Evolutionary conservation across 768 basidiomycete genomes (phyloP).

Genomic region (Psilocybe subaeruginosa): DNA sequence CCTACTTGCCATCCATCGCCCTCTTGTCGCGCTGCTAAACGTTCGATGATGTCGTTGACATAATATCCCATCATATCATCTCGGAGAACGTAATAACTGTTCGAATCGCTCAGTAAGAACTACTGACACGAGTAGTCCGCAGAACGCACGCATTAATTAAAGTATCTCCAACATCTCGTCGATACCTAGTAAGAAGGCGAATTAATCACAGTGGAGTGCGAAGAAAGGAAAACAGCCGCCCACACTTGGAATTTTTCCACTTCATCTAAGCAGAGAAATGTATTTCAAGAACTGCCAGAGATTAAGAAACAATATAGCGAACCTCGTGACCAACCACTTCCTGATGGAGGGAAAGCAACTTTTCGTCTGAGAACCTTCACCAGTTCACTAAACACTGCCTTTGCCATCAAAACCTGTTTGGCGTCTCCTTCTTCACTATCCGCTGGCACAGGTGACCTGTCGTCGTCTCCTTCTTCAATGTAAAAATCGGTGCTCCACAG

Average conservation of each 20-base stretch:
- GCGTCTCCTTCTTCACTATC: slow-evolving; percentile 24
- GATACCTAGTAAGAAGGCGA: slow-evolving; percentile 55
- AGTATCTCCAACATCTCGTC: slow-evolving; percentile 86
- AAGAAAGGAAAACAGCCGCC: slow-evolving; percentile 22
- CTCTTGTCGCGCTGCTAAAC: slow-evolving; percentile 47
- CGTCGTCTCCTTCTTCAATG: slow-evolving; percentile 37
- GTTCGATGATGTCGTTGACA: slow-evolving; percentile 61
- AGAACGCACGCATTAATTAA: slow-evolving; percentile 80
- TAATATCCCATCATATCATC: slow-evolving; percentile 80
- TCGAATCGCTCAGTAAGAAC: slow-evolving; percentile 1
- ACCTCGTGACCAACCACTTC: slow-evolving; percentile 73
- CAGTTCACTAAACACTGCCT: slow-evolving; percentile 79
- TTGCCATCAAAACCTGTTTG: slow-evolving; percentile 58
- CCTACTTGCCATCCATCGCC: slow-evolving; percentile 75
- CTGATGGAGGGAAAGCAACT: slow-evolving; percentile 66
- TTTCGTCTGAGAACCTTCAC: slow-evolving; percentile 74
- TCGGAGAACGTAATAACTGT: slow-evolving; percentile 84
- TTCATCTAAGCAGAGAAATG: slow-evolving; percentile 56
- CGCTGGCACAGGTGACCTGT: slow-evolving; percentile 25
- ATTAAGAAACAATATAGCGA: slow-evolving; percentile 18
- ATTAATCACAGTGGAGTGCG: background rate
- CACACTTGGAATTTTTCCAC: slow-evolving; percentile 80
- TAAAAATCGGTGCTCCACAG: slow-evolving; percentile 72
- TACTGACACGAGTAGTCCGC: background rate
- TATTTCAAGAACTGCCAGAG: background rate